phyloP scores from a whole-genome alignment of 1,139 yeast genomes.

The Kodamaea anthophila region DNA sequence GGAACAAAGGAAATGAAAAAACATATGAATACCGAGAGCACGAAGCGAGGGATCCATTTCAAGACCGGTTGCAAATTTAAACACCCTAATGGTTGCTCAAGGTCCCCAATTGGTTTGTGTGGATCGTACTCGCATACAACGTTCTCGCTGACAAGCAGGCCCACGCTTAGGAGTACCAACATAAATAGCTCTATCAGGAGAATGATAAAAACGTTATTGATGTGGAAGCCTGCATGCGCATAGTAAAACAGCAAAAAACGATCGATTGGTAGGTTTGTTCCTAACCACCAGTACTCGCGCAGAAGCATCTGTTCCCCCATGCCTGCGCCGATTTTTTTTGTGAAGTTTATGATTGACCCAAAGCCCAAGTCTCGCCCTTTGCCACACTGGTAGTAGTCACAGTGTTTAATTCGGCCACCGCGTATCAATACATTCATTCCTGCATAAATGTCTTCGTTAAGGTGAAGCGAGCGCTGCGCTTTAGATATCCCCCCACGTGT shows the following conservation, averaged over 20 bases:
- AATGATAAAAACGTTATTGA: constrained; percentile 74
- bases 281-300: constrained; percentile 76
- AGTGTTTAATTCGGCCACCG: constrained; percentile 83
- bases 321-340: constrained; percentile 88
- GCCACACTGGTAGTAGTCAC: constrained; percentile 87
- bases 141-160: constrained; percentile 58
- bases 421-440: constrained; percentile 79
- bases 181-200: constrained; percentile 68
- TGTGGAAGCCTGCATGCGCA: constrained; percentile 89
- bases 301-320: constrained; percentile 91
- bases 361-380: constrained; percentile 89
- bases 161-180: constrained; percentile 60
- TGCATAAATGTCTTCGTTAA: constrained; percentile 88
- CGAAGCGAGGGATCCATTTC: constrained; percentile 77
- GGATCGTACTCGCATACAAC: constrained; percentile 51
- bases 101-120: constrained; percentile 52
- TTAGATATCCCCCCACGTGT: constrained; percentile 89
- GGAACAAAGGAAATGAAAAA: constrained; percentile 83
- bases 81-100: constrained; percentile 67
- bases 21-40: constrained; percentile 74
- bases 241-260: constrained; percentile 78
- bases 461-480: constrained; percentile 79
- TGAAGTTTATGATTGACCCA: constrained; percentile 75
- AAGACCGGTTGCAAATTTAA: constrained; percentile 67
- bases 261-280: constrained; percentile 74